Evolutionary conservation across 2,329 filamentous ascomycete genomes (phyloP), one percentile per base, ranked within the genome.

Genomic region (Colletotrichum tabaci): DNA sequence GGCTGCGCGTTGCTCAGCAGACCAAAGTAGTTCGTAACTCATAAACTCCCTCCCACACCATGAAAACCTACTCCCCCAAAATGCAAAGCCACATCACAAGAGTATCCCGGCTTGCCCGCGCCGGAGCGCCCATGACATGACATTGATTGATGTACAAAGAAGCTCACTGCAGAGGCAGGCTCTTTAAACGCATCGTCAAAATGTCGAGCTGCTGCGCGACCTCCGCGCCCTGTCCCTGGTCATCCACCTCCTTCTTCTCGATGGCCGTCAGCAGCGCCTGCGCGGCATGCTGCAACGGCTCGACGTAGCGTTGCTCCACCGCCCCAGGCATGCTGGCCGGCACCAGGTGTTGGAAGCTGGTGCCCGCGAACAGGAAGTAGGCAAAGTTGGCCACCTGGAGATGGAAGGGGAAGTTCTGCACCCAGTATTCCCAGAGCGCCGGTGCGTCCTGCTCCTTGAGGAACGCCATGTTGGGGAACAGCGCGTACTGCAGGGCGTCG

Each of bases 351-450:
- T 79, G 81, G 77, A 84, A 86, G 23, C 79, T 80, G 46, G 81
- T 78, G 9, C 85, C 82, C 87, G 83, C 15, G 78, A 77, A 83
- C 88, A 87, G 74, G 74, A 91, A 89, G 63, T 88, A 84, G 9
- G 87, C 85, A 77, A 92, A 90, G 75, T 91, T 92, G 69, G 87
- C 86, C 0, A 87, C 87, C 74, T 91, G 88, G 73, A 91, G 81
- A 64, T 91, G 82, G 72, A 91, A 88, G 2, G 87, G 82, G 61
- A 84, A 83, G 60, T 87, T 87, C 73, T 85, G 79, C 12, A 75
- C 75, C 78, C 87, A 82, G 74, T 88, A 88, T 30, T 90, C 86
- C 47, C 84, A 77, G 44, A 91, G 74, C 2, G 84, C 82, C 6
- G 82, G 80, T 2, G 79, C 74, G 26, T 82, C 83, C 40, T 82